Evolutionary conservation across 306 rosid genomes (phyloP), one percentile per base, ranked within the genome.

Genomic region (Pyrus betulifolia): DNA sequence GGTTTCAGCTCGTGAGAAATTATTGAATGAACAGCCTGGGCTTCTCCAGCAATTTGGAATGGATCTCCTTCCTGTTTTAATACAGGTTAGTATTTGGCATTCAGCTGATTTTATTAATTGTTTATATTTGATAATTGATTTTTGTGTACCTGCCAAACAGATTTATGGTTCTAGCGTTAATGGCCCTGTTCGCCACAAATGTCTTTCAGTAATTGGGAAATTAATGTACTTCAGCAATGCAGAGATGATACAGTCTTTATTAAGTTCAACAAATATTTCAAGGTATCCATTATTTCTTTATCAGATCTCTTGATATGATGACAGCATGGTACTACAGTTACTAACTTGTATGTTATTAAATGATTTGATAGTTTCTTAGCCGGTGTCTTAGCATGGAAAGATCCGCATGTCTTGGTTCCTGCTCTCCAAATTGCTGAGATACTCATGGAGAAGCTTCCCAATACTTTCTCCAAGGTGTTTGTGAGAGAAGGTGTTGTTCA

Each of bases 361-460:
- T 83, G 84, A 67, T 88, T 66, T 8, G 59, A 28, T 69, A 96
- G 99, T 89, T 93, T 96, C 79, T 79, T 96, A 86, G 98, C 99
- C 42, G 98, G 99, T 42, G 98, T 96, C 73, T 85, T 96, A 79
- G 93, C 99, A 61, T 96, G 98, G 93, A 96, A 96, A 87, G 99
- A 96, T 86, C 96, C 99, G 28, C 93, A 89, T 51, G 97, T 93
- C 40, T 70, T 93, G 84, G 80, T 91, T 72, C 99, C 99, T 70
- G 92, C 99, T 60, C 91, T 96, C 80, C 97, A 96, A 88, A 93
- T 96, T 88, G 88, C 99, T 23, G 98, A 92, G 76, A 87, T 96
- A 86, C 98, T 96, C 68, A 96, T 96, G 99, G 97, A 89, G 84
- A 96, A 93, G 86, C 98, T 96, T 82, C 97, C 90, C 28, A 92